These are phyloP conservation scores for Elymus sibiricus DNA, from an alignment of 176 grass and related monocot species.

Conservation along the genomic window DNA sequence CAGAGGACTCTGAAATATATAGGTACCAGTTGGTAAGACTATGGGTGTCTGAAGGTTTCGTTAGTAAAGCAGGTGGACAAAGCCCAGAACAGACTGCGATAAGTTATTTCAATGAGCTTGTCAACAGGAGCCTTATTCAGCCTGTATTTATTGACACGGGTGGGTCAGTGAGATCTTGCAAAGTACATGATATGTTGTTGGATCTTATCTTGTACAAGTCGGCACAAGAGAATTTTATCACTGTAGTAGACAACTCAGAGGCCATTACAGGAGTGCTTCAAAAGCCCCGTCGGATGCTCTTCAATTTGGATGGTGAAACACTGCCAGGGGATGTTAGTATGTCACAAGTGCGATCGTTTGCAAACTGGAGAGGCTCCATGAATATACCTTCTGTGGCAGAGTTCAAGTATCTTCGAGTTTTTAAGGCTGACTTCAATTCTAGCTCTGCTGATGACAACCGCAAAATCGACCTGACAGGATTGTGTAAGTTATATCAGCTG, in stretches of 20 bases:
- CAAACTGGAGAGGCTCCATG: too few relatives aligned
- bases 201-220: slow-evolving; percentile 6
- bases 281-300: too few relatives aligned
- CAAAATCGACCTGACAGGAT: too few relatives aligned
- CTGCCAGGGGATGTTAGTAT: too few relatives aligned
- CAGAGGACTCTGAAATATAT: background rate
- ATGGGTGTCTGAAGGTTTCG: background rate
- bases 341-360: background rate
- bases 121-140: background rate
- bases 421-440: background rate
- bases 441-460: too few relatives aligned
- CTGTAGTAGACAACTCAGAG: background rate
- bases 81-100: background rate
- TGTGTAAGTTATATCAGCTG: too few relatives aligned
- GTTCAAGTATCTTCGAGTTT: too few relatives aligned
- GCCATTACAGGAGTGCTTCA: background rate
- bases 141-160: background rate
- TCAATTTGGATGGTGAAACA: too few relatives aligned
- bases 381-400: too few relatives aligned
- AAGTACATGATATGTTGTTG: slow-evolving; percentile 16
- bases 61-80: background rate
- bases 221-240: background rate
- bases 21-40: background rate
- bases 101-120: slow-evolving; percentile 7
- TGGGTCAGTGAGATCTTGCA: background rate